A percentile compares a stretch with the other conserved stretches of the same genome.
Conservation (phyloP, 257 asterid genomes). For the Solanum medicagineum region DNA sequence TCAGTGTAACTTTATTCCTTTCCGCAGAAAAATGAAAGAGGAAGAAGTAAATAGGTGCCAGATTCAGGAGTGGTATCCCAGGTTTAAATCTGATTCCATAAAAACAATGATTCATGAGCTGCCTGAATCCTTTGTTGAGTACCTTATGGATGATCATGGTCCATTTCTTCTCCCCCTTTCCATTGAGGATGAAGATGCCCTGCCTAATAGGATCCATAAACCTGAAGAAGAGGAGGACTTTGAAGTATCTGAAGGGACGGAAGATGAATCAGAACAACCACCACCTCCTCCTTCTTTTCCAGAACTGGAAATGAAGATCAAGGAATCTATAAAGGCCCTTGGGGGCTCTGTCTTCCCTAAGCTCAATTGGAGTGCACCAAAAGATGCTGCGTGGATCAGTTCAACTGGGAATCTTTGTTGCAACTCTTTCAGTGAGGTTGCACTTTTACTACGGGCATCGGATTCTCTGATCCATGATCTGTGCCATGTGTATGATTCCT, state of each 20-base stretch:
- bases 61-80: constrained; percentile 92
- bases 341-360: constrained; percentile 84
- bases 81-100: constrained; percentile 51
- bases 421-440: constrained; percentile 63
- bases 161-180: constrained; percentile 76
- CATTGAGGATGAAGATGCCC: constrained; percentile 45
- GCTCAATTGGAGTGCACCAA: constrained; percentile 93
- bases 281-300: constrained; percentile 64
- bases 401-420: constrained; percentile 60
- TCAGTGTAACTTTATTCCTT: neutral
- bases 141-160: constrained; percentile 60
- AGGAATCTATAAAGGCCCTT: constrained; percentile 55
- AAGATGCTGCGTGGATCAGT: constrained; percentile 91
- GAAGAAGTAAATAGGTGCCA: constrained; percentile 78
- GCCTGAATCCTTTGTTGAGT: constrained; percentile 59
- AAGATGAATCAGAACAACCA: constrained; percentile 60
- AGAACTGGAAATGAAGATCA: constrained; percentile 42
- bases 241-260: constrained; percentile 41
- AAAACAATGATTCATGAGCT: constrained; percentile 56
- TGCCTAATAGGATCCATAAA: constrained; percentile 64
- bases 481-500: constrained; percentile 69
- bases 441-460: constrained; percentile 61
- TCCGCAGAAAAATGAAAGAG: constrained; percentile 29
- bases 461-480: constrained; percentile 73
- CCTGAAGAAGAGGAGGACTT: constrained; percentile 71